phyloP scores from a whole-genome alignment of 2,329 filamentous ascomycete species.

The Penicillium palitans region DNA sequence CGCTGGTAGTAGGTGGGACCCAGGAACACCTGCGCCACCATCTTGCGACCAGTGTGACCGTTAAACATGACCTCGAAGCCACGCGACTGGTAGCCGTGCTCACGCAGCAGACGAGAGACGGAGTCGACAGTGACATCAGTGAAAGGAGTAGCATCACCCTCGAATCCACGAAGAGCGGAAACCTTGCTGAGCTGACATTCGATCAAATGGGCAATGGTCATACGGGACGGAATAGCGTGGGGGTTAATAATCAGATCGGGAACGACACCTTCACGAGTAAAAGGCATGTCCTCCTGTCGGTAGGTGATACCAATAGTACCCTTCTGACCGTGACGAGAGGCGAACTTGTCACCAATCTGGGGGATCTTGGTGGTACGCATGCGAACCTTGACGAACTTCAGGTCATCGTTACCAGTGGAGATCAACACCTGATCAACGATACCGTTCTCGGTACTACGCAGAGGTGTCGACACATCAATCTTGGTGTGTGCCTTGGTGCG shows the following conservation, averaged over 20 bases:
- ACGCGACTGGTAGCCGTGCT: conserved; percentile 92
- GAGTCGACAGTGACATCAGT: conserved; percentile 96
- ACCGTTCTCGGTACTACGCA: conserved; percentile 93
- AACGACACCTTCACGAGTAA: conserved; percentile 84
- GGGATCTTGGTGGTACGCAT: conserved; percentile 97
- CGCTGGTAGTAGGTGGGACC: conserved; percentile 99
- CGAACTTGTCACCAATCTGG: conserved; percentile 99
- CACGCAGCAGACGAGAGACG: conserved; percentile 79
- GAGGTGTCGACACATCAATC: conserved; percentile 90
- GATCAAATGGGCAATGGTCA: conserved; percentile 99
- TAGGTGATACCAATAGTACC: conserved; percentile 99
- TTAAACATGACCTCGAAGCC: conserved; percentile 99
- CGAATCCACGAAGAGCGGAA: conserved; percentile 85
- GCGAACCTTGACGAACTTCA: conserved; percentile 95
- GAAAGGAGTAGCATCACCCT: conserved; percentile 97
- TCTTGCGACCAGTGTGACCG: conserved; percentile 91
- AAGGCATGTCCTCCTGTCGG: conserved; percentile 98
- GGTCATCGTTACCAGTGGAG: conserved; percentile 90
- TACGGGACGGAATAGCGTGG: conserved; percentile 98
- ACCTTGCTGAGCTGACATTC: conserved; percentile 98
- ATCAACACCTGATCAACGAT: conserved; percentile 92
- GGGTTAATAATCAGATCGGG: conserved; percentile 99
- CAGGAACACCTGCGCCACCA: conserved; percentile 92
- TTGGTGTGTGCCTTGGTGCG: conserved; percentile 87
- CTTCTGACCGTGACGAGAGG: conserved; percentile 98